phyloP scores from a whole-genome alignment of 495 filamentous ascomycete species.

The Lasiosphaeria ovina region DNA sequence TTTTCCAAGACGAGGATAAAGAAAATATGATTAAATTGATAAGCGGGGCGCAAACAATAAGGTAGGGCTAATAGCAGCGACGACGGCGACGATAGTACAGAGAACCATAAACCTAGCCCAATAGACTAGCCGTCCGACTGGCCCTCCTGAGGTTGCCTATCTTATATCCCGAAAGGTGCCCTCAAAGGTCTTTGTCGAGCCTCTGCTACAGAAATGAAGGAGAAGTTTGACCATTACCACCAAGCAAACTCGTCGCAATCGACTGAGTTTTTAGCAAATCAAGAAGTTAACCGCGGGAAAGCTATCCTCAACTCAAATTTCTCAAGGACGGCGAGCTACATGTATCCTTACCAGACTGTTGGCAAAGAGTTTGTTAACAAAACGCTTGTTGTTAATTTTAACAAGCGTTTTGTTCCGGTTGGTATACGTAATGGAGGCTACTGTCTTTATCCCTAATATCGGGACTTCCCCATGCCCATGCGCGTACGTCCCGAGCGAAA shows the following conservation, averaged over 20 bases:
- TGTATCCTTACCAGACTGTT: constrained; percentile 49
- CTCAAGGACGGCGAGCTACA: constrained; percentile 42
- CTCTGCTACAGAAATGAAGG: constrained; percentile 36
- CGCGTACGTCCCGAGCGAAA: too few species aligned
- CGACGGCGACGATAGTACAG: too few species aligned
- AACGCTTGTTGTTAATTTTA: constrained; percentile 42
- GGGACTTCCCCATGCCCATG: too few species aligned
- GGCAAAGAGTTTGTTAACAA: constrained; percentile 41
- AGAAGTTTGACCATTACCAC: constrained; percentile 32
- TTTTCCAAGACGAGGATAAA: too few species aligned
- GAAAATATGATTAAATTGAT: too few species aligned
- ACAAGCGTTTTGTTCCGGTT: constrained; percentile 49
- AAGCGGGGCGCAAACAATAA: too few species aligned
- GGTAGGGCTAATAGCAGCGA: too few species aligned
- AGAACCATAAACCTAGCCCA: too few species aligned
- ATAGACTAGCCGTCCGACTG: too few species aligned
- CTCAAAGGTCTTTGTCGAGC: constrained; percentile 30
- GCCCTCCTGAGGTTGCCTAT: too few species aligned
- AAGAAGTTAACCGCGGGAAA: constrained; percentile 47
- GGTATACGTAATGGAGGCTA: constrained; percentile 41
- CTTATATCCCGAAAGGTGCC: too few species aligned
- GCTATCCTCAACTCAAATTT: constrained; percentile 42
- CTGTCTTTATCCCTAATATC: too few species aligned
- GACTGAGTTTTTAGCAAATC: constrained; percentile 42
- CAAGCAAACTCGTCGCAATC: constrained; percentile 23